phyloP scores from a whole-genome alignment of 768 basidiomycete genomes.

The Trametes cubensis region DNA sequence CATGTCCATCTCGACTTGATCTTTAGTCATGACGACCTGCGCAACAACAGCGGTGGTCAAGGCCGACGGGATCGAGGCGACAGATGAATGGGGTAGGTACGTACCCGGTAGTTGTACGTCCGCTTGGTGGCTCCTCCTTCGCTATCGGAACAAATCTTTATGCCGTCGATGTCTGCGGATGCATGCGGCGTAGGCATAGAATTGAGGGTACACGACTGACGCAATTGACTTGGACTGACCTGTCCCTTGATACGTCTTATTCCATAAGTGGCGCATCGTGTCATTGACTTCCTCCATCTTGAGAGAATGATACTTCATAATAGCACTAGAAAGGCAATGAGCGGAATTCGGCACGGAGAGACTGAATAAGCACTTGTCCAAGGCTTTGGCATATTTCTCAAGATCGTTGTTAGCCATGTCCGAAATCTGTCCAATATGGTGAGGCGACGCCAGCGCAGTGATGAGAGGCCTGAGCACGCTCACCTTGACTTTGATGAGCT shows the following conservation, averaged over 20 bases:
- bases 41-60: not conserved
- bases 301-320: conserved; percentile 96
- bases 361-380: conserved; percentile 77
- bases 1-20: conserved; percentile 99
- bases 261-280: conserved; percentile 96
- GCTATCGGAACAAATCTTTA: conserved; percentile 90
- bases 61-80: conserved; percentile 8
- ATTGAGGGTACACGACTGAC: not conserved
- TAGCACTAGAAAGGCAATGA: conserved; percentile 63
- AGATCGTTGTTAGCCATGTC: conserved; percentile 97
- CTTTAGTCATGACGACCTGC: conserved; percentile 98
- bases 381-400: conserved; percentile 96
- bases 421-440: conserved; percentile 65
- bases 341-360: conserved; percentile 2
- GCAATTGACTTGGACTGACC: conserved; percentile 49
- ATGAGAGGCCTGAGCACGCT: conserved; percentile 10
- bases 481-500: conserved; percentile 94
- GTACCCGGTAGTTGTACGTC: conserved; percentile 94
- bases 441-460: not conserved
- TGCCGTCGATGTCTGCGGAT: conserved; percentile 89
- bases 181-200: conserved; percentile 4
- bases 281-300: conserved; percentile 99
- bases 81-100: conserved; percentile 28
- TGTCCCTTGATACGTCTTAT: conserved; percentile 98
- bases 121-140: conserved; percentile 90